Evolutionary conservation across 768 basidiomycete genomes (phyloP).

Genomic region (Pisolithus orientalis): DNA sequence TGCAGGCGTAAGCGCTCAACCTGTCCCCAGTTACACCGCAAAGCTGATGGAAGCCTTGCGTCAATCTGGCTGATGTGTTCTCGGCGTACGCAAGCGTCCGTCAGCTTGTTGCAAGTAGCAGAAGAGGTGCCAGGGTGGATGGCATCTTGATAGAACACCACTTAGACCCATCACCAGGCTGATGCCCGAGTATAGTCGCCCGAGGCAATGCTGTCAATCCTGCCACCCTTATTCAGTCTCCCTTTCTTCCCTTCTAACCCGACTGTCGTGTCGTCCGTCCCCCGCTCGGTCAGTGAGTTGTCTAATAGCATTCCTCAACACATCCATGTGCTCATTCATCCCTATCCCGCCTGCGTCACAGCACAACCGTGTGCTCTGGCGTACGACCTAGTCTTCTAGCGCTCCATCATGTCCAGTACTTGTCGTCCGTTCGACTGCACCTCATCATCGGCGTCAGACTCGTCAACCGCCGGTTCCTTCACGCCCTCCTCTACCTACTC

Average conservation of each 20-base stretch:
- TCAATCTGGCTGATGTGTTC: background rate
- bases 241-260: background rate
- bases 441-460: background rate
- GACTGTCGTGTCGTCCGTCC: background rate
- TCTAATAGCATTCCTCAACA: too few relatives aligned
- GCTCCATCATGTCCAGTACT: background rate
- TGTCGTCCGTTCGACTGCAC: background rate
- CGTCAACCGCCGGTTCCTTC: background rate
- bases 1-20: background rate
- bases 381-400: background rate
- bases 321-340: too few relatives aligned
- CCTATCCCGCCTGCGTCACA: too few relatives aligned
- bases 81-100: background rate
- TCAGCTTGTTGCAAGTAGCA: too few relatives aligned
- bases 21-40: constrained; percentile 1
- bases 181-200: background rate
- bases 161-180: background rate
- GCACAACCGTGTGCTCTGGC: too few relatives aligned
- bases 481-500: background rate
- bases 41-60: constrained; percentile 2
- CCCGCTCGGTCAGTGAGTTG: too few relatives aligned
- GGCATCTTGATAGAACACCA: constrained; percentile 1
- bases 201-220: background rate
- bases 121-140: background rate
- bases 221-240: background rate